Evolutionary conservation across 352 stramenopile genomes (phyloP), one percentile per base, ranked within the genome.

Genomic region (Pythium myriotylum): DNA sequence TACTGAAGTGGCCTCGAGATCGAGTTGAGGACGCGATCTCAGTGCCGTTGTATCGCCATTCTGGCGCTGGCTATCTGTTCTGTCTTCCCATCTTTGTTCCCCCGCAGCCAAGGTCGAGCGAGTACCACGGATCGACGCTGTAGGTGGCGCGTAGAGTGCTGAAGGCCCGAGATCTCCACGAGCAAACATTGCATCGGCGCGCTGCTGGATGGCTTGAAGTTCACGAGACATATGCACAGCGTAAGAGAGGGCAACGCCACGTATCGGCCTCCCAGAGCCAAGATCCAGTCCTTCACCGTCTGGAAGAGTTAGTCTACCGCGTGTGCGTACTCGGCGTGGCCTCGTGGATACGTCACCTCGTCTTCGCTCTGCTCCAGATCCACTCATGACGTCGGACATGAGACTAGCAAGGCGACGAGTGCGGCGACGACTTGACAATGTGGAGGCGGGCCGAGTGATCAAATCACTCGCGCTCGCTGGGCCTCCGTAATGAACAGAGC

Each of bases 151-250:
- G 46, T 84, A 79, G n/a, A 88, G 51, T 10, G 74, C 60, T 0
- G 79, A 65, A 27, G 75, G 54, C 0, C 70, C 73, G 26, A 89
- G 73, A 43, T 91, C 81, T 4, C 81, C 81, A 32, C 84, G 70
- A 1, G 71, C 84, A 54, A 88, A 92, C 83, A 92, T 92, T 3
- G 79, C 66, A 46, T 92, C 81, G 1, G 84, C 81, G 33, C 84
- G 68, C 14, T 74, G 62, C 42, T 93, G 76, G 32, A 93, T 83
- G 33, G 84, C 73, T 68, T 90, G 79, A 0, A 93, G 69, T 59
- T 93, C 84, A 46, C 80, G 61, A 9, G 84, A 93, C 84, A 93
- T 93, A 12, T 81, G 77, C n/a, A 88, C 46, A 6, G 81, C 79
- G 56, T 93, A 93, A 16, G 74, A 72, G 2, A 84, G 74, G 1